phyloP scores from a whole-genome alignment of 2,329 filamentous ascomycete genomes.

The Botrytis deweyae region DNA sequence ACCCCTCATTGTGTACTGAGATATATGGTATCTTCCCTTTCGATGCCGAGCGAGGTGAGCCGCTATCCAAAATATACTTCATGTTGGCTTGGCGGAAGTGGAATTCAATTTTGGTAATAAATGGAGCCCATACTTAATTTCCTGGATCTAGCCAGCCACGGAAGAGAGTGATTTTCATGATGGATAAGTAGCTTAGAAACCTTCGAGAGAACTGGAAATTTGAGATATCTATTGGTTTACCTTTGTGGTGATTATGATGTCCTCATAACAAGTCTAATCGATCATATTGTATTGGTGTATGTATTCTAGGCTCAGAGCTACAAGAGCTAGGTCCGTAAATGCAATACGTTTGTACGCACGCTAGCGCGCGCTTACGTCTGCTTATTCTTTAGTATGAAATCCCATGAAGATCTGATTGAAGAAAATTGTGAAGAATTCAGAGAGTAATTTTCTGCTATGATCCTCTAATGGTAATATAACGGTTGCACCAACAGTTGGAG shows the following conservation, averaged over 20 bases:
- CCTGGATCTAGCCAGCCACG: slow-evolving; percentile 48
- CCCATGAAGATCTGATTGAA: not conserved
- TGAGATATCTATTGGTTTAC: not conserved
- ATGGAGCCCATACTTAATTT: slow-evolving; percentile 53
- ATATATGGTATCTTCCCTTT: slow-evolving; percentile 60
- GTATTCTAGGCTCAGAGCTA: not conserved
- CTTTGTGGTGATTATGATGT: not conserved
- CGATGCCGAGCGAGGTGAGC: slow-evolving; percentile 49
- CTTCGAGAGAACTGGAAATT: not conserved
- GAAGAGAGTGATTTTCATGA: slow-evolving; percentile 45
- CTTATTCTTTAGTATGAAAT: not conserved
- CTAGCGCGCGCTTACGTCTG: not conserved
- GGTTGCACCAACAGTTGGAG: not conserved
- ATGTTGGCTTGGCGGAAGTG: slow-evolving; percentile 55
- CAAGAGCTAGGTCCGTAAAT: not conserved
- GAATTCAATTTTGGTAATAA: slow-evolving; percentile 61
- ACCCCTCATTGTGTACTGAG: not conserved
- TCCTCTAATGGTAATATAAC: not conserved
- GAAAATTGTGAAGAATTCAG: not conserved
- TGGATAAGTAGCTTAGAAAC: too few relatives aligned
- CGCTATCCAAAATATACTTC: slow-evolving; percentile 47
- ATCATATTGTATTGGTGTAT: not conserved
- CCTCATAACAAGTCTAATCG: not conserved
- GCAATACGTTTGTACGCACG: not conserved
- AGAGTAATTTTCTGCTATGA: not conserved